Evolutionary conservation across 116 monocot species (phyloP), one percentile per base, ranked within the genome.

Genomic region (Cymodocea nodosa): DNA sequence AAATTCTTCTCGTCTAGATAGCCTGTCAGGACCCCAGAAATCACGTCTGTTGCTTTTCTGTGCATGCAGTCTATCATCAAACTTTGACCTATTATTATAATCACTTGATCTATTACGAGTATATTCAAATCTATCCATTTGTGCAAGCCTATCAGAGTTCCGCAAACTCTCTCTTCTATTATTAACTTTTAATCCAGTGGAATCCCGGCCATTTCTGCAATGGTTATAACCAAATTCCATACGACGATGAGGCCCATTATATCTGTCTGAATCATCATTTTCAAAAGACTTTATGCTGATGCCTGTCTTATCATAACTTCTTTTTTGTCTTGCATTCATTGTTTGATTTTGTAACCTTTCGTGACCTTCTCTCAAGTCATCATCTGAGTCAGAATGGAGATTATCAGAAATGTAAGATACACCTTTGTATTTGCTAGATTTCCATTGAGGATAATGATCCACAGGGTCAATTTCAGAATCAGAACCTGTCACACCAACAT

Each of bases 341-440:
- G 24, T 48, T 37, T 22, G 0, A 58, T 44, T 35, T 44, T 17
- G 18, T 44, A 30, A 5, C 11, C 30, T 62, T 51, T 48, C 23
- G 59, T 37, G 35, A 11, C 36, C 15, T 59, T 53, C 52, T 39
- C 52, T 52, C 49, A 20, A 79, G 34, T 80, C 80, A 64, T 70
- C 67, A 56, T 83, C 81, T 35, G 68, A 77, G 70, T 82, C 77
- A 74, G 63, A 80, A 52, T 54, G 63, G 16, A 68, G 51, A 20
- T 75, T 77, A 73, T 75, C 82, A 14, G 75, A 79, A 19, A 44
- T 56, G 52, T 57, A 79, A 68, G 81, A 52, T 7, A 55, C 56
- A 64, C 15, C 69, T 68, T 14, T 69, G 23, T 53, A 23, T 65
- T 73, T 68, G 62, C 75, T 68, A 51, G 79, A 72, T 71, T 72